Base-by-base conservation (phyloP, 23 red algal genomes). In the Gracilaria domingensis region DNA sequence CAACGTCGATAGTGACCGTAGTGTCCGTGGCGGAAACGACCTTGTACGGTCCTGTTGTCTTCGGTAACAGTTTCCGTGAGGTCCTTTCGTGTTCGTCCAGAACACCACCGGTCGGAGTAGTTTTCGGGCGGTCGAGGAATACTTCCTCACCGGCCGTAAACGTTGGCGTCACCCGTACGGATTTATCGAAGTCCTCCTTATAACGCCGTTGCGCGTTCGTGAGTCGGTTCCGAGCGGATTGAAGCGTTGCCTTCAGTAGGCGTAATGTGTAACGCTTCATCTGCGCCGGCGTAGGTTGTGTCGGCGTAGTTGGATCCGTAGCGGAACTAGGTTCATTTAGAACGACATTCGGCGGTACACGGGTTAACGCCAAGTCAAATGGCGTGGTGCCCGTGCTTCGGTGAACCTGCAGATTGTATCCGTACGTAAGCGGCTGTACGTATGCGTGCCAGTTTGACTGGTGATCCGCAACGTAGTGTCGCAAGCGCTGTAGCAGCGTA, bases 371-470 rank as follows among this genome's bases (percentile, higher is more conserved):
- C 23, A 72, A 74, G 20, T 87, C 83, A 56, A 73, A 71, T 16
- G 65, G 83, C 14, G 48, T 87, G 14, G 34, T 71, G 23, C 65
- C 38, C n/a, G 33, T 87, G 40, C 45, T 35, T 4, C 48, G 7
- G 53, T 81, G 77, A 45, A 81, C 40, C 53, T 81, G 39, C 4
- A 59, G 53, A 24, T 81, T 81, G 29, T 55, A 81, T 81, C 71
- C 71, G 42, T 45, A 45, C 42, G 42, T 45, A n/a, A n/a, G n/a
- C n/a, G n/a, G n/a, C n/a, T n/a, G n/a, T n/a, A n/a, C n/a, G n/a
- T n/a, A n/a, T n/a, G n/a, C n/a, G n/a, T n/a, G n/a, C n/a, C n/a
- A n/a, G n/a, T n/a, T n/a, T n/a, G n/a, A n/a, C n/a, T n/a, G n/a
- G n/a, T n/a, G n/a, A n/a, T n/a, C n/a, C n/a, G n/a, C n/a, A n/a